Conservation (phyloP, 2,329 filamentous ascomycete genomes). For the Arachnopeziza araneosa region DNA sequence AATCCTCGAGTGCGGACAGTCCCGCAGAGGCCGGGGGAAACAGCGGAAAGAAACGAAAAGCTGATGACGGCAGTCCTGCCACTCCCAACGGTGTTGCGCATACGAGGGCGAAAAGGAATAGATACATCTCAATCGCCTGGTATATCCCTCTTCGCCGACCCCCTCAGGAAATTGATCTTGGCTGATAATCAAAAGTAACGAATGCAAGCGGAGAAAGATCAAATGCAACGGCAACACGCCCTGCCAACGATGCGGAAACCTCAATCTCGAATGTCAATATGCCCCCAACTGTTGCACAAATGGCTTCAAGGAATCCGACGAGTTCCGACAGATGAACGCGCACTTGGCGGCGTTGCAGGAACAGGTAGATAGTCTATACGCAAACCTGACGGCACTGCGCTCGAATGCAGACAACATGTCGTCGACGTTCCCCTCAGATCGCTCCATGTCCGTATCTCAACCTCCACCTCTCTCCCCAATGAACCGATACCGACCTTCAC, state of each 20-base stretch:
- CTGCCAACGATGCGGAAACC: slow-evolving; percentile 63
- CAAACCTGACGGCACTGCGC: slow-evolving; percentile 53
- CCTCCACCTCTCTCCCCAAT: slow-evolving; percentile 21
- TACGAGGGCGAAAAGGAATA: slow-evolving; percentile 31
- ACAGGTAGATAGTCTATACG: slow-evolving; percentile 74
- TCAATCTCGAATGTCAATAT: slow-evolving; percentile 61
- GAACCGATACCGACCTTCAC: slow-evolving; percentile 16
- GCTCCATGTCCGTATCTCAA: slow-evolving; percentile 25
- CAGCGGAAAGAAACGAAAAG: slow-evolving; percentile 30
- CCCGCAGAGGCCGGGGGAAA: slow-evolving; percentile 9
- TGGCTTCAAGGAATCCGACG: slow-evolving; percentile 87
- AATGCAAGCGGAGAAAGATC: slow-evolving; percentile 70
- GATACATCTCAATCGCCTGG: slow-evolving; percentile 34
- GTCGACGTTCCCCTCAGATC: slow-evolving; percentile 18
- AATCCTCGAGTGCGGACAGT: slow-evolving; percentile 26
- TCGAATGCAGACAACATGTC: slow-evolving; percentile 13
- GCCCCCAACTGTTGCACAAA: slow-evolving; percentile 63
- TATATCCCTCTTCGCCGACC: slow-evolving; percentile 14
- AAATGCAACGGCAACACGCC: slow-evolving; percentile 68
- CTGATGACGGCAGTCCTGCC: slow-evolving; percentile 13
- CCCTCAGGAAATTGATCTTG: neutral
- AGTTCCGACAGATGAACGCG: slow-evolving; percentile 75
- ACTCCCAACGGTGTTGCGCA: slow-evolving; percentile 17
- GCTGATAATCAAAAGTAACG: slow-evolving; percentile 44
- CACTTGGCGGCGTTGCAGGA: slow-evolving; percentile 74